These are phyloP conservation scores for Colletotrichum sp. DNA, from an alignment of 2,329 filamentous ascomycete genomes.

Conservation along the genomic window DNA sequence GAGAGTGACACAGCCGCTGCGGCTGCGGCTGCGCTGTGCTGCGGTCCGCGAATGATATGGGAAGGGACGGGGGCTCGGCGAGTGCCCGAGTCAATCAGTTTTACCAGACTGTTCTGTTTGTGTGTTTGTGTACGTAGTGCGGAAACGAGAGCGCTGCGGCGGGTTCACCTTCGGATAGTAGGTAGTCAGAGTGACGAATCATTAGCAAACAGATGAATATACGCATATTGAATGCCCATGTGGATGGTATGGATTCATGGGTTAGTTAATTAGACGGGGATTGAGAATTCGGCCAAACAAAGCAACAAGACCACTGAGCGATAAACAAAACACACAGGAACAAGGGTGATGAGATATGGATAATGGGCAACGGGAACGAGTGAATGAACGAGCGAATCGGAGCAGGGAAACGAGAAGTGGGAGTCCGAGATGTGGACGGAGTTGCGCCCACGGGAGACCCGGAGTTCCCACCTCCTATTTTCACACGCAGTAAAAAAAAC, in stretches of 20 bases:
- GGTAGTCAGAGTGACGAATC: not conserved
- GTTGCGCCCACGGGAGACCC: not conserved
- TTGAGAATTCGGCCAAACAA: not conserved
- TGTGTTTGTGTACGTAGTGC: not conserved
- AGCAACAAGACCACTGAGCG: not conserved
- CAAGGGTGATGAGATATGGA: not conserved
- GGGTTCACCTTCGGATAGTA: not conserved
- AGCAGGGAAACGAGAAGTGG: not conserved
- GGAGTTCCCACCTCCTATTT: not conserved
- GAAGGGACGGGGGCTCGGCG: not conserved
- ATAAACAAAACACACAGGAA: not conserved
- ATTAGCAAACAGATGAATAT: not conserved
- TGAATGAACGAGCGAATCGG: not conserved
- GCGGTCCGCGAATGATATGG: not conserved
- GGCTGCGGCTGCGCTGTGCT: not conserved
- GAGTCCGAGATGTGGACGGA: not conserved
- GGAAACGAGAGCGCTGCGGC: not conserved
- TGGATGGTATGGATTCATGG: not conserved
- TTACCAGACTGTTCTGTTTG: not conserved
- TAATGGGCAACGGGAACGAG: not conserved
- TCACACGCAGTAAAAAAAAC: not conserved
- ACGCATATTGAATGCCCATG: not conserved
- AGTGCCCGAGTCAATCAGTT: constrained; percentile 2
- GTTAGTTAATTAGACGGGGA: not conserved
- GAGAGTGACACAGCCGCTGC: constrained; percentile 1